Conservation (phyloP, 169 alveolate species). For the Theileria parva region DNA sequence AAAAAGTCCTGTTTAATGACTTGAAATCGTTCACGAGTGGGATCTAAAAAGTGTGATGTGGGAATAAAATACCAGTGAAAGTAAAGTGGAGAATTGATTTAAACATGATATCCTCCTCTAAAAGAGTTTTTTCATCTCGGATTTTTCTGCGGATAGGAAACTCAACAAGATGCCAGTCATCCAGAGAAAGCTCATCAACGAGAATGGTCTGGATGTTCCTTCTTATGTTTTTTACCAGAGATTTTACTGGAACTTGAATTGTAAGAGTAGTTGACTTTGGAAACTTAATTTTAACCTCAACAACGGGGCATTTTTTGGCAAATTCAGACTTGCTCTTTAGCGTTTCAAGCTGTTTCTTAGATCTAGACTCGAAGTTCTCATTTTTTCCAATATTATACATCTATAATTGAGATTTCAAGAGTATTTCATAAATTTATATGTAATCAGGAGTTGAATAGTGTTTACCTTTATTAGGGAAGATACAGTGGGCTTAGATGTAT, state of each 20-base stretch:
- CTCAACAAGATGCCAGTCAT: slow-evolving; percentile 59
- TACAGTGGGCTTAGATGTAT: slow-evolving; percentile 19
- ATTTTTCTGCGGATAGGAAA: slow-evolving; percentile 37
- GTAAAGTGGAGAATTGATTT: slow-evolving; percentile 48
- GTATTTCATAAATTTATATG: neutral
- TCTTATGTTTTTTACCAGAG: slow-evolving; percentile 29
- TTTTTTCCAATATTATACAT: slow-evolving; percentile 48
- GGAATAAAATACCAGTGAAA: slow-evolving; percentile 13
- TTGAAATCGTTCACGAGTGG: slow-evolving; percentile 10
- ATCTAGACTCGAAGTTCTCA: slow-evolving; percentile 48
- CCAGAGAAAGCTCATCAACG: slow-evolving; percentile 10
- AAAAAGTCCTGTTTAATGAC: slow-evolving; percentile 21
- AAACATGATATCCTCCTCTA: slow-evolving; percentile 46
- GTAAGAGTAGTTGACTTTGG: slow-evolving; percentile 36
- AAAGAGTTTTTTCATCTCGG: slow-evolving; percentile 37
- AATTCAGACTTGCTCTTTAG: slow-evolving; percentile 39
- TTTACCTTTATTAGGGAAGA: slow-evolving; percentile 37
- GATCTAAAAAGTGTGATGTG: neutral
- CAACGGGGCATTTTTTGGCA: slow-evolving; percentile 25
- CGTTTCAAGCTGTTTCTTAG: slow-evolving; percentile 33
- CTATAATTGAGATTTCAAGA: neutral
- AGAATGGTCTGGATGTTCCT: slow-evolving; percentile 41
- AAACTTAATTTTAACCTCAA: slow-evolving; percentile 43
- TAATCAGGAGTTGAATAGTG: neutral
- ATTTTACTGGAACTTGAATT: slow-evolving; percentile 38